Base-by-base conservation (phyloP, 2,329 filamentous ascomycete species). In the Sporothrix brunneoviolacea region DNA sequence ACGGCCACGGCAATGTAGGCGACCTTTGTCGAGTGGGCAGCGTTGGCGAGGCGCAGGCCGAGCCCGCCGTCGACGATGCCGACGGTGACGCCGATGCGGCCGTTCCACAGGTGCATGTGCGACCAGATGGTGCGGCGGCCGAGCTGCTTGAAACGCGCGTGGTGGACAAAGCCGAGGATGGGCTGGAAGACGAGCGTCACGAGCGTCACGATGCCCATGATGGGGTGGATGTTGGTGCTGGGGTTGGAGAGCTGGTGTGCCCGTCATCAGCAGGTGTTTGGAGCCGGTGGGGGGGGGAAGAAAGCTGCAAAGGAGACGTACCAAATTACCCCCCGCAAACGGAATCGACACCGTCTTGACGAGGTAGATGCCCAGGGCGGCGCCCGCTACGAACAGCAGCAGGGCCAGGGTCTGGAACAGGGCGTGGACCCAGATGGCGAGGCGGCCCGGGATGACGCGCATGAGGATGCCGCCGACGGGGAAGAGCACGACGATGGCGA, bases 31-130 rank as follows among this genome's bases (percentile, higher is more conserved):
- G 55, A 50, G 16, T 45, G 42, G 0, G 58, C 24, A 0, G 66
- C 66, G 15, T 55, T 52, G 8, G 70, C 64, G 4, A 73, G 58
- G n/a, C 60, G 56, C 28, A 75, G 57, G 1, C 72, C 71, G 1
- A 74, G 60, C 0, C 69, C 71, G 3, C 72, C 71, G 57, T 72
- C 72, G 51, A 73, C 59, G 47, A 74, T 71, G 21, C 71, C 72
- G 0, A 73, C 59, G 0, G 66, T 62, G 16, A 74, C 62, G 2
- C 58, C 54, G 12, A 63, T 41, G 9, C 72, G 67, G 36, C 73
- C 72, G 54, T 69, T 61, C 65, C 68, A 68, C 8, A 75, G 57
- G 51, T 76, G 73, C 9, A 67, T 52, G 55, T 70, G 56, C 0
- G 70, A 72, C 65, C 65, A 70, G n/a, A 64, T 28, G 32, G 68